Evolutionary conservation across 768 basidiomycete genomes (phyloP).

Genomic region (Leccinum truebloodii): DNA sequence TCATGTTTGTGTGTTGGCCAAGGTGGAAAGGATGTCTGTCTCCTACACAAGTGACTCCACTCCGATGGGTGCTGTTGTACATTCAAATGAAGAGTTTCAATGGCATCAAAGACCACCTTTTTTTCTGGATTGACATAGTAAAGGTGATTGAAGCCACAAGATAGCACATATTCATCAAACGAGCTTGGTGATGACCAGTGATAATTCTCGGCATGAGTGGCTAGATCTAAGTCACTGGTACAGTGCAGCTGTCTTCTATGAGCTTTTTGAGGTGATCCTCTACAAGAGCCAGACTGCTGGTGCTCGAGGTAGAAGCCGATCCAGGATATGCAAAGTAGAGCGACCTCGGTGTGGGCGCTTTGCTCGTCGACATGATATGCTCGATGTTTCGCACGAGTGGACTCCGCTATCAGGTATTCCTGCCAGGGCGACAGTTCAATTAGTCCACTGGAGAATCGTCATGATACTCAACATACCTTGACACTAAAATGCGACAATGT

Average conservation of each 20-base stretch:
- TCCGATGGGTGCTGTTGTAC: not conserved
- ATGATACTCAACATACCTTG: too few species aligned
- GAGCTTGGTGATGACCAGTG: not conserved
- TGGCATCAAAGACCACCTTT: not conserved
- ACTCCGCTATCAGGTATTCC: too few species aligned
- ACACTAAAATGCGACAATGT: too few species aligned
- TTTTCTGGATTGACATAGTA: not conserved
- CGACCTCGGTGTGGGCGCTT: too few species aligned
- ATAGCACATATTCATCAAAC: not conserved
- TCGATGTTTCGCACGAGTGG: too few species aligned
- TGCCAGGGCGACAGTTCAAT: too few species aligned
- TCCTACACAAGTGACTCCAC: not conserved
- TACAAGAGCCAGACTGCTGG: not conserved
- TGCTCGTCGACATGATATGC: too few species aligned
- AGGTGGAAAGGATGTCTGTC: not conserved
- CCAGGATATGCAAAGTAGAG: too few species aligned
- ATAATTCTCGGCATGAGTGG: not conserved
- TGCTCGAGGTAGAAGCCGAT: too few species aligned
- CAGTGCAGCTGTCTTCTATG: too few species aligned
- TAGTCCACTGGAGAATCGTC: too few species aligned
- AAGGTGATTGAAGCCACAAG: not conserved
- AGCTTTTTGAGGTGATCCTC: not conserved
- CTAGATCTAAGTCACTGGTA: not conserved
- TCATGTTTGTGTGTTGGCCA: not conserved
- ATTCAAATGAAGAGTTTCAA: not conserved